Conservation (phyloP, 2,329 filamentous ascomycete genomes). For the Aspergillus pseudoviridinutans region DNA sequence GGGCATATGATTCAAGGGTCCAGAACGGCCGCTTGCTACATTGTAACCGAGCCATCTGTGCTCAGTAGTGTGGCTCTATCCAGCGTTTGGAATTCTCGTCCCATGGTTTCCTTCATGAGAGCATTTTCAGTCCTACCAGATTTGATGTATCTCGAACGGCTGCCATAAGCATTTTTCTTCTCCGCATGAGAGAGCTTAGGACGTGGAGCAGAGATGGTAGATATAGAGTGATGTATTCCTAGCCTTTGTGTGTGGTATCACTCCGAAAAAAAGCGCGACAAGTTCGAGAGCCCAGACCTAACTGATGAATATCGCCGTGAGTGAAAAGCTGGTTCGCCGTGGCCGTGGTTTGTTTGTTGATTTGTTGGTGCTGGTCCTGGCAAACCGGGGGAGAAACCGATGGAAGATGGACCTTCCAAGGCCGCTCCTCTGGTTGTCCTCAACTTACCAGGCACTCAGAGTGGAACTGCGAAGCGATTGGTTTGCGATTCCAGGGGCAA, state of each 20-base stretch:
- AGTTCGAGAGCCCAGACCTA: not conserved
- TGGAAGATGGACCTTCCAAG: slow-evolving; percentile 1
- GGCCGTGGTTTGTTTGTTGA: not conserved
- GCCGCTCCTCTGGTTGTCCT: not conserved
- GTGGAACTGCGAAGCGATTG: slow-evolving; percentile 3
- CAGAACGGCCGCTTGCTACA: not conserved
- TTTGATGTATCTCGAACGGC: not conserved
- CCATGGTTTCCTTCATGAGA: not conserved
- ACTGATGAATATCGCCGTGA: not conserved
- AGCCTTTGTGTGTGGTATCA: not conserved
- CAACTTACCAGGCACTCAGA: not conserved
- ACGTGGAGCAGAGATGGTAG: not conserved
- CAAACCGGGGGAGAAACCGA: slow-evolving; percentile 22
- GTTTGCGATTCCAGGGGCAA: slow-evolving; percentile 8
- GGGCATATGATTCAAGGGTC: not conserved
- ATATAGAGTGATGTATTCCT: not conserved
- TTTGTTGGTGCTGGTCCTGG: slow-evolving; percentile 13
- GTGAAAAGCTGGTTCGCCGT: not conserved
- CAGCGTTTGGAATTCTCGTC: not conserved
- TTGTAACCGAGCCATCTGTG: not conserved
- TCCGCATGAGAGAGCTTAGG: not conserved
- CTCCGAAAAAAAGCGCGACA: not conserved
- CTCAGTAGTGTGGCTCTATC: not conserved
- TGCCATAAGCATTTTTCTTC: not conserved
- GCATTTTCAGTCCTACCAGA: not conserved